Evolutionary conservation across 2,329 filamentous ascomycete genomes (phyloP), one percentile per base, ranked within the genome.

Genomic region (Aspergillus terreus): DNA sequence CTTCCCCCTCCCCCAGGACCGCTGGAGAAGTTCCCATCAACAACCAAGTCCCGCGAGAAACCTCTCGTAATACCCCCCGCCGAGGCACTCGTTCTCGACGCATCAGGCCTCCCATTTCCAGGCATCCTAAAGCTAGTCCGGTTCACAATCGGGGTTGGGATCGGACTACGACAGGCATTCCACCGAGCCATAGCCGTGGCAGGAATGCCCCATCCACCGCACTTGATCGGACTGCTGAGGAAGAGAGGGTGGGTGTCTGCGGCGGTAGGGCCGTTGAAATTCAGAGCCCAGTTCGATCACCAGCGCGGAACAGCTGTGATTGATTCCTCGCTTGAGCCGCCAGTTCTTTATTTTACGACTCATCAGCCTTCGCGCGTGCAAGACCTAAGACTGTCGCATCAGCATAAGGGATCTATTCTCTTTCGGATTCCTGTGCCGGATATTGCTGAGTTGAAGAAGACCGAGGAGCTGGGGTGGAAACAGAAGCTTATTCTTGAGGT

Each of bases 391-490:
- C 58, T 83, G 4, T 79, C 84, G 15, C 65, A 55, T 21, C 67
- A 71, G 38, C 75, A 80, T 51, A 76, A 81, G 36, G 58, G 79
- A 21, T 73, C 80, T 51, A 83, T 87, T 0, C 69, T 82, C 0
- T 95, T 88, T 82, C 85, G 80, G 5, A 76, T 94, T 0, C 78
- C 87, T 0, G 79, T 94, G 3, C 78, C 78, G 0, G 86, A 92
- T n/a, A 86, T 95, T 44, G 74, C 68, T 45, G 88, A 92, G 67
- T 64, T 95, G 47, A 86, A 84, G 67, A 95, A 95, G 71, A 75
- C 92, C 1, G 89, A 90, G 4, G 89, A 90, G 0, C 76, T 92
- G 33, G 88, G 89, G 0, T 95, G 89, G 89, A 95, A 94, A 71
- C 84, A 84, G 1, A 92, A 90, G 73, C 72, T 94, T 45, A 79